phyloP scores from a whole-genome alignment of 306 rosid species.

The Mucuna pruriens region DNA sequence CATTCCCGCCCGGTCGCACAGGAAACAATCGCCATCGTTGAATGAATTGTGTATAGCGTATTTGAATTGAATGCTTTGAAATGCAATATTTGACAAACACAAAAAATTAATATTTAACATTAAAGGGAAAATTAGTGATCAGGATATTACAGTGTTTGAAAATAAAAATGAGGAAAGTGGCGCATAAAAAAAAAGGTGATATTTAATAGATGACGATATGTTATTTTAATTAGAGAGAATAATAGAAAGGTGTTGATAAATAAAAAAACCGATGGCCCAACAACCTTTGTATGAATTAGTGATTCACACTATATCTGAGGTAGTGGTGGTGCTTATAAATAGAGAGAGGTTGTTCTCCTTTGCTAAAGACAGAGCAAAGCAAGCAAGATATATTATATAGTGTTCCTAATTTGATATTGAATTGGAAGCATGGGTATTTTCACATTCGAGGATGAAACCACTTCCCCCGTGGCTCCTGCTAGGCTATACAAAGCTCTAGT shows the following conservation, averaged over 20 bases:
- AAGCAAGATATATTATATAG: not conserved
- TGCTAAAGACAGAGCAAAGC: not conserved
- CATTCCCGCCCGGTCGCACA: not conserved
- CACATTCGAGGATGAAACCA: constrained; percentile 42
- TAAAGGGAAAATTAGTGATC: too few species aligned
- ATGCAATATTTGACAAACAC: not conserved
- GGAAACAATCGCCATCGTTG: not conserved
- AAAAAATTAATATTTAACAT: not conserved
- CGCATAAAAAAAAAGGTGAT: too few species aligned
- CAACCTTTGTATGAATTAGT: too few species aligned
- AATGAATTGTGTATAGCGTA: not conserved
- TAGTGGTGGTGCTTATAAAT: constrained; percentile 23
- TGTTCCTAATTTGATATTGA: not conserved
- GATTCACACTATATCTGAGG: not conserved
- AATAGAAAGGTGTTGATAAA: too few species aligned
- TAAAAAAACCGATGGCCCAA: too few species aligned
- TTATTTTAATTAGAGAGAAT: too few species aligned
- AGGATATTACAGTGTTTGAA: too few species aligned
- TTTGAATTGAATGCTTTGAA: not conserved
- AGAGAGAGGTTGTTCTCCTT: not conserved
- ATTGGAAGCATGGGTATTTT: constrained; percentile 56
- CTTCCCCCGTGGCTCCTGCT: constrained; percentile 44
- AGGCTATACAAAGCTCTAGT: constrained; percentile 52
- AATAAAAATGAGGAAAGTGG: too few species aligned
- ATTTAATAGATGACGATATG: too few species aligned